Evolutionary conservation across 371 early-diverging fungal genomes (phyloP), one percentile per base, ranked within the genome.

Genomic region (Rhizopus delemar): DNA sequence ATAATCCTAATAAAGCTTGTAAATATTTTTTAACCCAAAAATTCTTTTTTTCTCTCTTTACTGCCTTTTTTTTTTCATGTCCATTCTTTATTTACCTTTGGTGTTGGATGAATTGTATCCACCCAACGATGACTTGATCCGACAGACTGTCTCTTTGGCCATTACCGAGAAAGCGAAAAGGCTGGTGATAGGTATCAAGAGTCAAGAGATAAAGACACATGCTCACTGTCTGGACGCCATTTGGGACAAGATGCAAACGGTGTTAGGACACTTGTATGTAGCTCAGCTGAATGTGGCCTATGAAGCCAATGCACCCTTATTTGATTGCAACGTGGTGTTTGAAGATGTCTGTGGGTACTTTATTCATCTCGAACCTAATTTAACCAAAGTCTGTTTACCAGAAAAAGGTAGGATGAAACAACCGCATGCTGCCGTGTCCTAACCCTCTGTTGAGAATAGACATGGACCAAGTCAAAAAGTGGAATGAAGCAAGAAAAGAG

Each of bases 241-340:
- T 41, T 78, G 78, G 78, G 56, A 70, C 5, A 53, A 59, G 13
- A 33, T 78, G 2, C 78, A 78, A 43, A 51, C 67, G 2, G 46
- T 78, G 15, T 51, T 78, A 7, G 71, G 78, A 11, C 45, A 56
- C 5, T 29, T 76, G 8, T 74, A 74, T 50, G 73, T 74, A 0
- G 52, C 62, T 8, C 80, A 79, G 28, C 38, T 71, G 6, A 60
- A 58, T 8, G 56, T 34, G 11, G 49, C 71, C 3, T 72, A 75
- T 41, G 53, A 59, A 3, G 15, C 49, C 3, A 45, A 60, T 5
- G 48, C 60, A 22, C 80, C 80, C 1, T 56, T 79, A 4, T 72
- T 76, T 45, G 67, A 74, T 41, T 73, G 67, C 16, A 61, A 65
- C 48, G 60, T 76, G 28, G 65, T 79, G 7, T 65, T 79, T 51